phyloP scores from a whole-genome alignment of 2,329 filamentous ascomycete genomes.

The Xylaria sp. region DNA sequence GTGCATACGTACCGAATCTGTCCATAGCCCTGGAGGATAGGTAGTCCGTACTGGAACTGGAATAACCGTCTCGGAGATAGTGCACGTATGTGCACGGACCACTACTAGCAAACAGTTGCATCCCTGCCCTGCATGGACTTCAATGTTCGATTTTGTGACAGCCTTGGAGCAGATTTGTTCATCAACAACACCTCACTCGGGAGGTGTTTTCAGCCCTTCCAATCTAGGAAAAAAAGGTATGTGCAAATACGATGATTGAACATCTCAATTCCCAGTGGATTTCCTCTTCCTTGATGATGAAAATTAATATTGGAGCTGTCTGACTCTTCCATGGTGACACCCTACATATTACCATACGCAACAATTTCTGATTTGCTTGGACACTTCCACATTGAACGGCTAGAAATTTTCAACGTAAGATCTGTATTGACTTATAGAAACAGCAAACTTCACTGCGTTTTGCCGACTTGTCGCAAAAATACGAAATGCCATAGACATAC shows the following conservation, averaged over 20 bases:
- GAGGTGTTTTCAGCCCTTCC: too few relatives aligned
- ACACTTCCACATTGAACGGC: constrained; percentile 26
- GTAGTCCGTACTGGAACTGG: not conserved
- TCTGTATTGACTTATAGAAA: constrained; percentile 5
- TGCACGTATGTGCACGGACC: too few relatives aligned
- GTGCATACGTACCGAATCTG: not conserved
- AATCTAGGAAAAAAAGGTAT: constrained; percentile 12
- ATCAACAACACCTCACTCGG: too few relatives aligned
- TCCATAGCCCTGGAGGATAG: too few relatives aligned
- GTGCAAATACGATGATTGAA: constrained; percentile 2
- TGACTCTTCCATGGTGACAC: constrained; percentile 65
- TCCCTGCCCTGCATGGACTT: too few relatives aligned
- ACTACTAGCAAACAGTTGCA: not conserved
- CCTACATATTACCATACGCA: constrained; percentile 59
- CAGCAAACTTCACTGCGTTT: not conserved
- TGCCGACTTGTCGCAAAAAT: constrained; percentile 10
- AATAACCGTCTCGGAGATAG: not conserved
- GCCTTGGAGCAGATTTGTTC: too few relatives aligned
- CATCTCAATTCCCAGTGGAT: not conserved
- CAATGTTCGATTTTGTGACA: not conserved
- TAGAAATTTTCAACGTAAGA: not conserved
- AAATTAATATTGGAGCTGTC: constrained; percentile 76
- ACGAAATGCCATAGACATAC: constrained; percentile 18
- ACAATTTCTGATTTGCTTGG: constrained; percentile 43
- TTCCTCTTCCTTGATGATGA: constrained; percentile 40